Evolutionary conservation across 2,329 filamentous ascomycete genomes (phyloP), one percentile per base, ranked within the genome.

Genomic region (Calonectria pseudoreteaudii): DNA sequence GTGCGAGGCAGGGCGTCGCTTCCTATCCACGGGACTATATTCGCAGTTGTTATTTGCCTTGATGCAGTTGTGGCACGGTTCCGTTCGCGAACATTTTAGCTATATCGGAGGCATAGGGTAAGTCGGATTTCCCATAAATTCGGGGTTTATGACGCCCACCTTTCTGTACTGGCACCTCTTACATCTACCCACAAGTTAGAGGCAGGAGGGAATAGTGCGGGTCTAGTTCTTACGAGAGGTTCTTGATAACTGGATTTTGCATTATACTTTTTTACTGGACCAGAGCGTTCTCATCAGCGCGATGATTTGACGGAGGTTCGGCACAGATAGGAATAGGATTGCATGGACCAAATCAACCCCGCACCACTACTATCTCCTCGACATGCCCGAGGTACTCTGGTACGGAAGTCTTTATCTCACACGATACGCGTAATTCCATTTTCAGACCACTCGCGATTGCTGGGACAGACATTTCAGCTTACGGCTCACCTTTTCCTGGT

Each of bases 161-260:
- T 74, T 74, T 30, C 70, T 67, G 52, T 74, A 62, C 44, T 74
- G 72, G 14, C 70, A 74, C 5, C 70, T 72, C 70, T 74, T 74
- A 50, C 72, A 72, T 1, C 72, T 74, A 30, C 7, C 9, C 16
- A 65, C 18, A 65, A 41, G 44, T 62, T 28, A 62, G 34, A 5
- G 1, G 13, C 10, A 23, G 8, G n/a, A 26, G 28, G 7, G 26
- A 62, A 11, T 16, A 28, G 3, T 34, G 14, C 36, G 23, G 10
- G 31, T 10, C 26, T 41, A 11, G 11, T 18, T 60, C 56, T 62
- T 62, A 62, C 56, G 56, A 62, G 56, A 62, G 56, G 56, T 62
- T 62, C 30, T 26, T 62, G 26, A 62, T 14, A 4, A 16, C 56
- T 20, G 34, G 56, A 18, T 26, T 62, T 62, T 62, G 56, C 56